Percentiles rank a stretch among this genome's conserved stretches.
Conservation (phyloP, 1,284 basidiomycete genomes). For the Ceratobasidium papillatum region DNA sequence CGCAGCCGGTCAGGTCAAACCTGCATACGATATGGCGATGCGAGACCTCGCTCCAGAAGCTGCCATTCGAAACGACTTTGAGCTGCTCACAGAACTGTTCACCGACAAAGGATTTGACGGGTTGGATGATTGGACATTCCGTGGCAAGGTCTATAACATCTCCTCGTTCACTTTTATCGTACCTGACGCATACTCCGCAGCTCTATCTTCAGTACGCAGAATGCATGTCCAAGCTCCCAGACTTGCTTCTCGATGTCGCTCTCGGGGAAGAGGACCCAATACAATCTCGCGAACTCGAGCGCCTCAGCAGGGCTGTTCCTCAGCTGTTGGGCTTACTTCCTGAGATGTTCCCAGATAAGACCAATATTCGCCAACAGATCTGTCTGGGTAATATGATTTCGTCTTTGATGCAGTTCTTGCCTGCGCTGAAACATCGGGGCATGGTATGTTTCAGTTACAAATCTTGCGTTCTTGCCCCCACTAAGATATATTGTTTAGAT, state of each 20-base stretch:
- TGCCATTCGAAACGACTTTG: constrained; percentile 80
- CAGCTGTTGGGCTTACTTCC: constrained; percentile 76
- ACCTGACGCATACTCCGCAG: constrained; percentile 53
- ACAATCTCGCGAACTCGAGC: constrained; percentile 65
- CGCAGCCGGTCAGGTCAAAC: constrained; percentile 71
- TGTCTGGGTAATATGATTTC: constrained; percentile 78
- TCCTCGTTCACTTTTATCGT: not conserved
- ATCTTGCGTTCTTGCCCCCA: not conserved
- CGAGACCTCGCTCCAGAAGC: constrained; percentile 90
- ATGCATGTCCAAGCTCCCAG: constrained; percentile 68
- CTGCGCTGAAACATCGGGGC: constrained; percentile 66
- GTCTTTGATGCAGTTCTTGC: constrained; percentile 66
- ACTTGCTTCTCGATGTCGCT: constrained; percentile 56
- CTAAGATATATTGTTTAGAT: constrained; percentile 42
- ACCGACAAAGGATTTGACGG: constrained; percentile 67
- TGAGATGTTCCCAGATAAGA: constrained; percentile 65
- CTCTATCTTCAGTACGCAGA: constrained; percentile 74
- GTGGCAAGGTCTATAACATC: constrained; percentile 71
- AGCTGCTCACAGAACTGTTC: constrained; percentile 79
- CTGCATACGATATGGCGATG: constrained; percentile 85
- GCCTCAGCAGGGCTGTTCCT: constrained; percentile 67
- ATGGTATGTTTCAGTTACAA: constrained; percentile 59
- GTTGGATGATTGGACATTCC: constrained; percentile 78
- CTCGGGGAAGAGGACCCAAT: constrained; percentile 57
- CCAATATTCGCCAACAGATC: constrained; percentile 67